Base-by-base conservation (phyloP, 225 moss, liverwort and hornwort genomes). In the Thuidium tamariscinum region DNA sequence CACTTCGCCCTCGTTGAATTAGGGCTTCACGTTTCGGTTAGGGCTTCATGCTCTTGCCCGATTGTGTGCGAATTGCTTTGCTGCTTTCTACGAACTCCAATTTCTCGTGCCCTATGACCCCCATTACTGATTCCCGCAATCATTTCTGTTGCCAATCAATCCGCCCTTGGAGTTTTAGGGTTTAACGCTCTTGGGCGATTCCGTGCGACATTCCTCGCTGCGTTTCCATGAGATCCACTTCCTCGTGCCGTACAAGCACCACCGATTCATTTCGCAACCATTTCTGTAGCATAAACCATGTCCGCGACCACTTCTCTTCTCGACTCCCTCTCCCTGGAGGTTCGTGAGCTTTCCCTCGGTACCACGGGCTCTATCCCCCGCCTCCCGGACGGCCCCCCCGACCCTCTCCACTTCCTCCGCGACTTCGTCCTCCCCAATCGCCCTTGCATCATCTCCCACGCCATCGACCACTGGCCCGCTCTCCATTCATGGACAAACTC, bases 401-500 rank as follows among this genome's bases (percentile, higher is more conserved):
- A 89, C 54, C 92, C 98, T 3, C 41, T 96, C 25, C 90, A 77
- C 8, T 98, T 98, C 81, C 89, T 98, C 62, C 92, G 97, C 21
- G 94, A 97, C 19, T 98, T 91, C 74, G 94, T 98, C 32, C 62
- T 95, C 83, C 97, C 94, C 29, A 94, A 95, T 62, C 94, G 95
- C 64, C 98, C 98, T 48, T 98, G 98, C 91, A 95, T 98, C 79
- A 94, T 98, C 87, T 92, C 95, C 11, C 80, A 95, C 83, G 94
- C 95, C 83, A 90, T 98, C 66, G 88, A 91, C 42, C 98, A 98
- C 87, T 98, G 98, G 98, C 94, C 95, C 8, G 98, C 98, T 21
- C 94, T 98, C 37, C 90, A 84, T 55, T 78, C 80, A 23, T 98
- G 98, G 98, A 92, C 94, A 36, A 96, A 98, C 54, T 82, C 89